Conservation (phyloP, 2,329 filamentous ascomycete species). For the Venturia effusa region DNA sequence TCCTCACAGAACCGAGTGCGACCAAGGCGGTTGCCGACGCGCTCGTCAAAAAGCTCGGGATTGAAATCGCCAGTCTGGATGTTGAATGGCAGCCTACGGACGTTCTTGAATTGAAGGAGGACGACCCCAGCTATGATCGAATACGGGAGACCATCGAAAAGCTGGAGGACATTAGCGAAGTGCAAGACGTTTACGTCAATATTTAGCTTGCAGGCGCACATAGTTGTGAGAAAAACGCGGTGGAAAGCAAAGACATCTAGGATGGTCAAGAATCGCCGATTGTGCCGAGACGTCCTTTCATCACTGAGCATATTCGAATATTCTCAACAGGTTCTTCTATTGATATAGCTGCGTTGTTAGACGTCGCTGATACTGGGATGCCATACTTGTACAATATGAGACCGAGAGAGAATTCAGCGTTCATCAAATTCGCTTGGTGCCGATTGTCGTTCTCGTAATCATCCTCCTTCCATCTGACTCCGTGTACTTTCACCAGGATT, state of each 20-base stretch:
- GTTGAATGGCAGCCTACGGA: conserved; percentile 80
- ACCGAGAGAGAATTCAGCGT: background rate
- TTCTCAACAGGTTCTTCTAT: background rate
- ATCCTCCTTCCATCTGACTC: background rate
- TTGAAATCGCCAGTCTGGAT: conserved; percentile 63
- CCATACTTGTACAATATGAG: background rate
- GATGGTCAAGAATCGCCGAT: too few species aligned
- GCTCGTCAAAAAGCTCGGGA: conserved; percentile 49
- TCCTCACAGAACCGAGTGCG: conserved; percentile 58
- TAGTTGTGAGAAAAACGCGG: background rate
- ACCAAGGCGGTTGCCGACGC: conserved; percentile 54
- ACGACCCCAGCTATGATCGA: background rate
- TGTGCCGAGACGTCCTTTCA: too few species aligned
- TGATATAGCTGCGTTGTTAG: too few species aligned
- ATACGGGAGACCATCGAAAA: conserved; percentile 8
- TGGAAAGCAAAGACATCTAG: background rate
- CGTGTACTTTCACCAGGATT: background rate
- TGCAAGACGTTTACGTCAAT: conserved; percentile 10
- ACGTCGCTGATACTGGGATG: background rate
- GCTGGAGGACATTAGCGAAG: conserved; percentile 8
- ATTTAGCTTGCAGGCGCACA: background rate
- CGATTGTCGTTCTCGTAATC: background rate
- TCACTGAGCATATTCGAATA: background rate
- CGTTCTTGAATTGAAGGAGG: conserved; percentile 49
- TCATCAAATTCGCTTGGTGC: background rate